Percentiles rank a stretch among this genome's conserved stretches.
These are phyloP conservation scores for Ceratocystis huliohia DNA, from an alignment of 2,329 filamentous ascomycete species.

Conservation along the genomic window DNA sequence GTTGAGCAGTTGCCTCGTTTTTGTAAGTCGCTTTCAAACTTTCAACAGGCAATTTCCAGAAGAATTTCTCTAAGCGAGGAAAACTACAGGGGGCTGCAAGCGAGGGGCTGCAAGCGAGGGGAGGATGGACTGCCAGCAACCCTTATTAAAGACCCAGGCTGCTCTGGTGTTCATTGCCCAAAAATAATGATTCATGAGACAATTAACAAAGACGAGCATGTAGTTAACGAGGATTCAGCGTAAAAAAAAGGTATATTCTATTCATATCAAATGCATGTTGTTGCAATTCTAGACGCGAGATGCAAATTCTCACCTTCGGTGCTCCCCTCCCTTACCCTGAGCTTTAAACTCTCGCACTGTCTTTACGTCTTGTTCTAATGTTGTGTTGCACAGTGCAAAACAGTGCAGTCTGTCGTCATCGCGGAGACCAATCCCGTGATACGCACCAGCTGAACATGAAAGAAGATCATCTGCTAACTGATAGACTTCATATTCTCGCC, in stretches of 20 bases:
- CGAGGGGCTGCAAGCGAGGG: too few relatives aligned
- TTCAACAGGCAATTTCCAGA: too few relatives aligned
- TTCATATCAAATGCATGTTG: not conserved
- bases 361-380: not conserved
- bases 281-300: not conserved
- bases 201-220: not conserved
- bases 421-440: not conserved
- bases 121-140: not conserved
- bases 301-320: not conserved
- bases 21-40: too few relatives aligned
- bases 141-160: not conserved
- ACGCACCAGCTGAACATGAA: not conserved
- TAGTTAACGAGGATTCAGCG: not conserved
- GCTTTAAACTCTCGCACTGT: not conserved
- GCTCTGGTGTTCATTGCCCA: not conserved
- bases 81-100: too few relatives aligned
- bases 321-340: not conserved
- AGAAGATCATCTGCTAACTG: not conserved
- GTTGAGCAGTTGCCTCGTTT: too few relatives aligned
- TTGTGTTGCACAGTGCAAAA: not conserved
- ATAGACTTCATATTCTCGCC: too few relatives aligned
- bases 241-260: slow-evolving; percentile 1
- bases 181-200: not conserved
- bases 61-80: too few relatives aligned
- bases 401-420: not conserved